Conservation (phyloP, 768 basidiomycete genomes). For the Krasilnikovozyma curviuscula region DNA sequence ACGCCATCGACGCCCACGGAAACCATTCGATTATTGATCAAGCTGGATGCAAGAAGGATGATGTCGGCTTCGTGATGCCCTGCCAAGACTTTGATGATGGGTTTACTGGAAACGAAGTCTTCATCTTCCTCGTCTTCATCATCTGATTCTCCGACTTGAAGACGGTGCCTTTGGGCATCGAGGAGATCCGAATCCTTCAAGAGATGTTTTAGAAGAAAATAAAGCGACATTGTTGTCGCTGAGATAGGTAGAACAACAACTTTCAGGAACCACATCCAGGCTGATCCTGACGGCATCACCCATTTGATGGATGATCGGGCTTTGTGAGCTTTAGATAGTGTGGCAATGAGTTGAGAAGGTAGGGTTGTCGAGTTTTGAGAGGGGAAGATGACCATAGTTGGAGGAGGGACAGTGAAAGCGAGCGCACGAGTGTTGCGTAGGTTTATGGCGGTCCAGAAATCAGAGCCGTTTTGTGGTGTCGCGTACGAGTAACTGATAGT, state of each 20-base stretch:
- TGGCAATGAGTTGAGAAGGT: conserved; percentile 18
- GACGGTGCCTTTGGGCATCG: conserved; percentile 50
- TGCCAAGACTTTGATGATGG: conserved; percentile 33
- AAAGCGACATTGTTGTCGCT: conserved; percentile 52
- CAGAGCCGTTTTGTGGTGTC: no score
- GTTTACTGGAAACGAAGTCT: conserved; percentile 19
- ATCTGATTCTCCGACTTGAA: conserved; percentile 35
- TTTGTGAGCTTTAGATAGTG: conserved; percentile 13
- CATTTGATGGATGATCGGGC: conserved; percentile 16
- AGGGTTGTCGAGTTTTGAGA: conserved; percentile 16
- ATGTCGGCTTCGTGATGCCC: conserved; percentile 65
- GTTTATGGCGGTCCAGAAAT: no score
- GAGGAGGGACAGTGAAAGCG: conserved; percentile 24
- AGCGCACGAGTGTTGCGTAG: conserved; percentile 16
- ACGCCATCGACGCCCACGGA: conserved; percentile 64
- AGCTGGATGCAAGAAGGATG: conserved; percentile 54
- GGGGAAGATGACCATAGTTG: conserved; percentile 45
- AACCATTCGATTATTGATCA: conserved; percentile 43
- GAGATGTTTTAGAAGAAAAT: conserved; percentile 59
- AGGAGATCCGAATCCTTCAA: conserved; percentile 79
- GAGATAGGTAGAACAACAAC: conserved; percentile 72
- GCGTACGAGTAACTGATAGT: no score
- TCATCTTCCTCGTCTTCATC: conserved; percentile 12
- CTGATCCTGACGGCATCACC: no score
- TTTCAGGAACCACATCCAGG: conserved; percentile 56